These are phyloP conservation scores for Torulaspora quercuum DNA, from an alignment of 805 yeast genomes.

Conservation along the genomic window DNA sequence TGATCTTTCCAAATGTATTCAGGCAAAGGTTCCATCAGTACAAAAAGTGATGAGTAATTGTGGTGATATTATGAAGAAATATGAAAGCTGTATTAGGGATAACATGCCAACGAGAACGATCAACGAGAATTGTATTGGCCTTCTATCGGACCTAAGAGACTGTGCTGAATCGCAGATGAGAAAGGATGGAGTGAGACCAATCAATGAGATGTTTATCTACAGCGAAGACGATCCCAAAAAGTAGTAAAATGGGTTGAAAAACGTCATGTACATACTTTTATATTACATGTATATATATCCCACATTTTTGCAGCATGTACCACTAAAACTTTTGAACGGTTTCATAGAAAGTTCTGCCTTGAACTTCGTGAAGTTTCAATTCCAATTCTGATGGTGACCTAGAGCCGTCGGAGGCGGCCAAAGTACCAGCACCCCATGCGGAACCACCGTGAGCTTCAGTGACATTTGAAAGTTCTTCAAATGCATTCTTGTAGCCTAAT, in stretches of 20 bases:
- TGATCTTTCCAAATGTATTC: constrained; percentile 60
- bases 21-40: constrained; percentile 63
- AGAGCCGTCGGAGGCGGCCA: constrained; percentile 75
- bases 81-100: constrained; percentile 59
- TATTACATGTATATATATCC: constrained; percentile 3
- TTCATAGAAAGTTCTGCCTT: constrained; percentile 63
- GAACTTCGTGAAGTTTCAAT: constrained; percentile 57
- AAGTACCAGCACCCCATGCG: constrained; percentile 83
- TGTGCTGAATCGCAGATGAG: constrained; percentile 46
- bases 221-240: too few relatives aligned
- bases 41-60: constrained; percentile 64
- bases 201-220: constrained; percentile 21
- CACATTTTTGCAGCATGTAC: too few relatives aligned
- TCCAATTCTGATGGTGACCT: constrained; percentile 64
- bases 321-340: constrained; percentile 35
- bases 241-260: too few relatives aligned
- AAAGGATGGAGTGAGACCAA: constrained; percentile 19
- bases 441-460: constrained; percentile 75
- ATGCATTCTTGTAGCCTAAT: constrained; percentile 61
- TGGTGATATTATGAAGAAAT: constrained; percentile 51
- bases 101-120: constrained; percentile 42
- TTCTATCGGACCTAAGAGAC: constrained; percentile 54
- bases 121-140: constrained; percentile 49
- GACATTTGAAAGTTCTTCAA: constrained; percentile 51
- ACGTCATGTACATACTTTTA: not conserved